phyloP scores from a whole-genome alignment of 768 basidiomycete genomes.

The Rossbeevera mucosa region DNA sequence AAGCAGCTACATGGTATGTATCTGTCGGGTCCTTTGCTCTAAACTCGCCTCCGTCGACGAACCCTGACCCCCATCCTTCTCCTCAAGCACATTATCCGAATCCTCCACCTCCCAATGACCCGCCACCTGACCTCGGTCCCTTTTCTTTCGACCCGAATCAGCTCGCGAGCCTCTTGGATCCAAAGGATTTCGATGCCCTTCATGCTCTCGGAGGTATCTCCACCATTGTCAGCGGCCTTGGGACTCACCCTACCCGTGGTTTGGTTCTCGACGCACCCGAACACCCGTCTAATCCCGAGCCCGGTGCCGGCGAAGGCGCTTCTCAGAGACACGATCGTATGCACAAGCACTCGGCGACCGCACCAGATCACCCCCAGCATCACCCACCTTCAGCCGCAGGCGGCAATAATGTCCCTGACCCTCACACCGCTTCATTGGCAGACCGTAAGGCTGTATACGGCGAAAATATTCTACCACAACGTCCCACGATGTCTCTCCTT shows the following conservation, averaged over 20 bases:
- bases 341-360: neutral
- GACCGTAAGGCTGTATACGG: slow-evolving; percentile 70
- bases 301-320: slow-evolving; percentile 29
- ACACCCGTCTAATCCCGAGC: slow-evolving; percentile 11
- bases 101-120: slow-evolving; percentile 35
- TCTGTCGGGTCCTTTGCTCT: too few relatives aligned
- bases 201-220: slow-evolving; percentile 64
- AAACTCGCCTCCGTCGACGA: slow-evolving; percentile 14
- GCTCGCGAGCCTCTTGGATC: slow-evolving; percentile 86
- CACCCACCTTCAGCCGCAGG: slow-evolving; percentile 9
- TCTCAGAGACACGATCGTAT: slow-evolving; percentile 32
- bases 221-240: slow-evolving; percentile 67
- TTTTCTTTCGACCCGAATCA: slow-evolving; percentile 69
- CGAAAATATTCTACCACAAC: slow-evolving; percentile 65
- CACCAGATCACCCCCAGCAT: slow-evolving; percentile 6
- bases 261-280: slow-evolving; percentile 16
- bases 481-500: slow-evolving; percentile 65
- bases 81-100: slow-evolving; percentile 15
- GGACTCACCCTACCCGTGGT: slow-evolving; percentile 55
- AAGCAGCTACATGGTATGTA: too few relatives aligned
- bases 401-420: slow-evolving; percentile 7
- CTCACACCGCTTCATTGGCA: slow-evolving; percentile 43
- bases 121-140: slow-evolving; percentile 54
- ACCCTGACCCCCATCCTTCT: slow-evolving; percentile 20
- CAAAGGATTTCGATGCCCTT: slow-evolving; percentile 71